Conservation (phyloP, 345 rosid species). For the Abelmoschus esculentus region DNA sequence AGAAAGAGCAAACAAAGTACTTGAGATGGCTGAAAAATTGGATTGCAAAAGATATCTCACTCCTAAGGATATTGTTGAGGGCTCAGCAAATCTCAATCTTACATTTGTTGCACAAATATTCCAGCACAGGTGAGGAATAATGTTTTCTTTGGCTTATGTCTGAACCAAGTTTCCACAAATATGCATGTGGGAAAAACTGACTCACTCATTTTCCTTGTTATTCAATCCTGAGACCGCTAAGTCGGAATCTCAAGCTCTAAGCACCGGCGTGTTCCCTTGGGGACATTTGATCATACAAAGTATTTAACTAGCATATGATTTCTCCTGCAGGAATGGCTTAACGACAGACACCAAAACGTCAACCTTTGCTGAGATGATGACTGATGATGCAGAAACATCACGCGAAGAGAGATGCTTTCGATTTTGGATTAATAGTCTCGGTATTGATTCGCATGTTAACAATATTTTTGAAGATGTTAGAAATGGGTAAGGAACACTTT, state of each 20-base stretch:
- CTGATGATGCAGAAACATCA: conserved; percentile 84
- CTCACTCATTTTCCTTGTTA: background rate
- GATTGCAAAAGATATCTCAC: too few species aligned
- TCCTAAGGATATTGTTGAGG: too few species aligned
- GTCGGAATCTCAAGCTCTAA: background rate
- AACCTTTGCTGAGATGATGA: conserved; percentile 81
- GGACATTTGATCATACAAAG: background rate
- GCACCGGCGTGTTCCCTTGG: background rate
- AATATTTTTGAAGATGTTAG: conserved; percentile 89
- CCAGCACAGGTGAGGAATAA: conserved; percentile 45
- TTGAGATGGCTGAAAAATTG: too few species aligned
- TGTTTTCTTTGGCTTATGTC: background rate
- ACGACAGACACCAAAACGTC: conserved; percentile 48
- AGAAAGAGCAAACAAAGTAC: too few species aligned
- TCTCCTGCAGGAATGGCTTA: conserved; percentile 75
- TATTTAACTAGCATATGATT: conserved; percentile 13
- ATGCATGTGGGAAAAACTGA: background rate
- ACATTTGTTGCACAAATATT: too few species aligned
- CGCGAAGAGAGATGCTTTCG: conserved; percentile 98
- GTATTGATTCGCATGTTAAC: conserved; percentile 65
- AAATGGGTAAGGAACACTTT: conserved; percentile 38
- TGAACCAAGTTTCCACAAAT: too few species aligned
- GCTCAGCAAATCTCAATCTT: too few species aligned
- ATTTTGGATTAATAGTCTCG: conserved; percentile 96
- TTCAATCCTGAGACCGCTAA: background rate